Evolutionary conservation across 192 early-diverging fungal genomes (phyloP), one percentile per base, ranked within the genome.

Genomic region (Gonapodya sp.): DNA sequence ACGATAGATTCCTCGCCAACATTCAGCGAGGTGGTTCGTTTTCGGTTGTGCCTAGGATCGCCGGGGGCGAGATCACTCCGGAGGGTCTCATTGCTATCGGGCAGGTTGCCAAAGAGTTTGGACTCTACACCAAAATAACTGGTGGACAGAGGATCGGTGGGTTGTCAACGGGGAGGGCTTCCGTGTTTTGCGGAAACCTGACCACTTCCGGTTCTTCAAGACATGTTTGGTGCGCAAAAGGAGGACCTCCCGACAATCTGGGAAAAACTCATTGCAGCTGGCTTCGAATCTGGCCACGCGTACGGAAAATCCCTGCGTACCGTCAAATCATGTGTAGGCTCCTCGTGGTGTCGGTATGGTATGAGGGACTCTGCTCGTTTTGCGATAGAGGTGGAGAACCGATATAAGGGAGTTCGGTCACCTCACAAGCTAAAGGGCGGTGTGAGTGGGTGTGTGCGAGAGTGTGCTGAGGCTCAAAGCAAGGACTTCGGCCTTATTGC

Each of bases 391-490:
- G 79, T 92, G 8, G 92, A 93, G 80, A 84, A 93, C 80, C 81
- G 92, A 14, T 93, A 93, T 84, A 92, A 93, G 73, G 90, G 91
- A 30, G 82, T 93, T 73, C 87, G 92, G 64, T 84, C 92, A 18
- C 92, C 92, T 24, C 92, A 93, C 81, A 93, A 93, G 78, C 75
- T 93, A 79, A 93, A 93, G 36, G 89, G 89, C 34, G 92, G 86
- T 36, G 92, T 93, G 24, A 91, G 89, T 35, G 92, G 92, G n/a
- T 92, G 88, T 78, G 84, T 92, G 31, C 86, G 91, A 77, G 91
- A 92, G 78, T 92, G 91, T 73, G 86, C 88, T 0, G 87, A 89
- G 72, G 87, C 87, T 36, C 87, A 85, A 80, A 82, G 83, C 33
- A 85, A 92, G 79, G 86, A 87, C 73, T 87, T 89, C 82, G 88